These are phyloP conservation scores for Madurella fahalii DNA, from an alignment of 2,329 filamentous ascomycete species.

Conservation along the genomic window DNA sequence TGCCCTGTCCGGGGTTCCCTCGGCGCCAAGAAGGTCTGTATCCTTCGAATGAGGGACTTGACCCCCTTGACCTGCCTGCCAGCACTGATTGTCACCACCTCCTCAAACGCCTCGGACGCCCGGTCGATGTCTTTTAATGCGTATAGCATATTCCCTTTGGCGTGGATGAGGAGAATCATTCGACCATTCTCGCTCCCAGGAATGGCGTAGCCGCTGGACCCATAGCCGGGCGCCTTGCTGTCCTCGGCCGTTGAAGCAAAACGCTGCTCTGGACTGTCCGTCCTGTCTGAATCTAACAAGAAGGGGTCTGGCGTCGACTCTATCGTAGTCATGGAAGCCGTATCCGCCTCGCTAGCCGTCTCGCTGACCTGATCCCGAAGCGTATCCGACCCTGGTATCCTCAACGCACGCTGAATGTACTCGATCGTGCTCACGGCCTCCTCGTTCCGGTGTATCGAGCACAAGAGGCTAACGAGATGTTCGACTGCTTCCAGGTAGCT, in stretches of 20 bases:
- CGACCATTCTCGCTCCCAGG: constrained; percentile 85
- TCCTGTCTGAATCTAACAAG: constrained; percentile 23
- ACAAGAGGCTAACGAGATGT: constrained; percentile 84
- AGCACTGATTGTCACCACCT: constrained; percentile 84
- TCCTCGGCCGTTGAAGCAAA: constrained; percentile 18
- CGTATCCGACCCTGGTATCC: constrained; percentile 33
- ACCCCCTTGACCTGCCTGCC: constrained; percentile 68
- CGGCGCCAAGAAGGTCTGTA: constrained; percentile 65
- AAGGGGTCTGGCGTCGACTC: constrained; percentile 23
- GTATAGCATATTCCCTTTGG: constrained; percentile 98
- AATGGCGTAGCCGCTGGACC: constrained; percentile 79
- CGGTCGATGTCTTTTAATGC: constrained; percentile 74
- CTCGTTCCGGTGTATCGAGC: constrained; percentile 70
- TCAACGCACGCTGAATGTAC: constrained; percentile 72
- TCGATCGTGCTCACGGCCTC: constrained; percentile 87
- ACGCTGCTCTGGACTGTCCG: constrained; percentile 22
- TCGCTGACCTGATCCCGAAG: constrained; percentile 25
- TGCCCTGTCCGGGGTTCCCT: constrained; percentile 31
- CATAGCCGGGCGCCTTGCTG: constrained; percentile 52
- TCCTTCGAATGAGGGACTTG: constrained; percentile 70
- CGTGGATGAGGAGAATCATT: constrained; percentile 89
- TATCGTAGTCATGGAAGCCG: constrained; percentile 14
- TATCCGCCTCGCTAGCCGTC: constrained; percentile 25
- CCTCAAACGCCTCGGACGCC: constrained; percentile 87
- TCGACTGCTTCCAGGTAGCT: constrained; percentile 93